phyloP scores from a whole-genome alignment of 495 filamentous ascomycete species.

The Xylaria bambusicola region DNA sequence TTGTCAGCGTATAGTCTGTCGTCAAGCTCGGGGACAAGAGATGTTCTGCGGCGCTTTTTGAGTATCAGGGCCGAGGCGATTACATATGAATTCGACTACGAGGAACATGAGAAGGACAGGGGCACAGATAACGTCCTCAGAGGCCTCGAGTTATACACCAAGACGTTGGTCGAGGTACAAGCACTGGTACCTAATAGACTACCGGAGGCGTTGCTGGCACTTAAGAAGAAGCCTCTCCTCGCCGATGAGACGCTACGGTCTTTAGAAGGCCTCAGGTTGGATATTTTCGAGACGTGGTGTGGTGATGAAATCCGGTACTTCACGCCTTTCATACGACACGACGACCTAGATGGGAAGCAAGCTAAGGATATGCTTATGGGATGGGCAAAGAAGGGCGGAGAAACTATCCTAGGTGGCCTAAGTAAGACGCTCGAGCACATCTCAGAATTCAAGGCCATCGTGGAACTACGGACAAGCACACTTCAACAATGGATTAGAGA shows the following conservation, averaged over 20 bases:
- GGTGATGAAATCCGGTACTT: conserved; percentile 82
- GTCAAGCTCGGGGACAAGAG: conserved; percentile 77
- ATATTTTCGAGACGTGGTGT: conserved; percentile 79
- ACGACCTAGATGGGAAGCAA: conserved; percentile 68
- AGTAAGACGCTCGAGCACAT: conserved; percentile 56
- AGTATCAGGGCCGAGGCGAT: conserved; percentile 70
- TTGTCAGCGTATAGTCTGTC: conserved; percentile 82
- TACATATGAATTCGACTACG: conserved; percentile 52
- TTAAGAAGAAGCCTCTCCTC: conserved; percentile 72
- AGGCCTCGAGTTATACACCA: conserved; percentile 70
- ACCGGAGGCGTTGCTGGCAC: conserved; percentile 64
- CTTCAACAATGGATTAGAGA: conserved; percentile 72
- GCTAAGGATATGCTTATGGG: conserved; percentile 63
- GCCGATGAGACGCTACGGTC: conserved; percentile 64
- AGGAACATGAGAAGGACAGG: conserved; percentile 38
- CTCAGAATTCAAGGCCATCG: conserved; percentile 64
- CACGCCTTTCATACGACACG: conserved; percentile 85
- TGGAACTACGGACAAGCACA: conserved; percentile 67
- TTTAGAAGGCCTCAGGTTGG: conserved; percentile 74
- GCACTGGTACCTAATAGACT: conserved; percentile 70
- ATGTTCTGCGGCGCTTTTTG: conserved; percentile 81
- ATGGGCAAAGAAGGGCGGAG: conserved; percentile 76
- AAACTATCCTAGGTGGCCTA: conserved; percentile 61
- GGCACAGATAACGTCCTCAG: conserved; percentile 54
- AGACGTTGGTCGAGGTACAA: conserved; percentile 76